These are phyloP conservation scores for Pelomyxa schiedti DNA, from an alignment of 78 protist species.

Conservation along the genomic window DNA sequence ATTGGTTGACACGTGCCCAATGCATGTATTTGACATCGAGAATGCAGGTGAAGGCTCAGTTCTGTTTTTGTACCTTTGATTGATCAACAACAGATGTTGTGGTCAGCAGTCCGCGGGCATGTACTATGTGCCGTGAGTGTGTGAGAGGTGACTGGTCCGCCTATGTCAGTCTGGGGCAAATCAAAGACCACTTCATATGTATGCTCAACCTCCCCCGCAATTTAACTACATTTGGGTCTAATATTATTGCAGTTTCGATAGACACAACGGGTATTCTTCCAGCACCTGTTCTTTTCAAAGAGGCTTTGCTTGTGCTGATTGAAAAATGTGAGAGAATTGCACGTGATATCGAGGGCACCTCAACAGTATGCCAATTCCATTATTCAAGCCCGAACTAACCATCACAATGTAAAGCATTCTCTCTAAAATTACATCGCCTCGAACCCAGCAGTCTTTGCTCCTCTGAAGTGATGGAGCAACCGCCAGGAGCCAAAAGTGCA, in stretches of 20 bases:
- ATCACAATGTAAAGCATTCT: no score
- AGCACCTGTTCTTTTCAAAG: slow-evolving; percentile 30
- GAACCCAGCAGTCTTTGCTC: no score
- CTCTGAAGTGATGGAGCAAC: no score
- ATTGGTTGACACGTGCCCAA: slow-evolving; percentile 71
- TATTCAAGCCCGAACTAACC: no score
- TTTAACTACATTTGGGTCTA: not conserved
- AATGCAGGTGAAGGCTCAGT: slow-evolving; percentile 17
- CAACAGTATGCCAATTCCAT: no score
- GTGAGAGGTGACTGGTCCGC: slow-evolving; percentile 46
- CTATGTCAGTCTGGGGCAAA: slow-evolving; percentile 38
- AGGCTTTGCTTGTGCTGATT: slow-evolving; percentile 34
- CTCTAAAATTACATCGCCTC: no score
- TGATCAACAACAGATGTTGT: not conserved
- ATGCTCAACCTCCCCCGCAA: slow-evolving; percentile 7
- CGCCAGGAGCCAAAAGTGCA: no score
- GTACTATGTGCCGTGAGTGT: slow-evolving; percentile 86
- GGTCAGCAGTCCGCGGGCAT: slow-evolving; percentile 39
- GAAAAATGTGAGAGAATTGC: slow-evolving; percentile 32
- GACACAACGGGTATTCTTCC: slow-evolving; percentile 36
- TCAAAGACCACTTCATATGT: slow-evolving; percentile 82
- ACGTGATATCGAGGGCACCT: no score
- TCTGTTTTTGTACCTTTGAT: not conserved
- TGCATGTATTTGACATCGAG: slow-evolving; percentile 80
- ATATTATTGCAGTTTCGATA: slow-evolving; percentile 19